Conservation (phyloP, 148 eudicot genomes). For the Silene conica region DNA sequence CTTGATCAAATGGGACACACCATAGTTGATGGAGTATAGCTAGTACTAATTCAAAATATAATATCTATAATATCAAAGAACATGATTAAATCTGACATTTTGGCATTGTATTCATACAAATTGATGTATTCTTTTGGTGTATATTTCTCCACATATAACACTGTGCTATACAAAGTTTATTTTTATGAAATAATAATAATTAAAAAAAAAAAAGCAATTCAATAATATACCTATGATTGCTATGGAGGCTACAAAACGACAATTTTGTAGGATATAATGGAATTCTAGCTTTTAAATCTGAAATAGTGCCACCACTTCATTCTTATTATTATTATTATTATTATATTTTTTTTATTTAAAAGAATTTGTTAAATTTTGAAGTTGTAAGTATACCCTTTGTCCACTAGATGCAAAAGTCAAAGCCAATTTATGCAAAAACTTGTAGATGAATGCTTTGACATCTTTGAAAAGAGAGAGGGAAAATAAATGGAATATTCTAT, state of each 20-base stretch:
- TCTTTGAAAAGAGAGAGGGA: background rate
- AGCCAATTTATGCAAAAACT: constrained; percentile 25
- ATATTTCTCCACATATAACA: constrained; percentile 17
- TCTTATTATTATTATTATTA: background rate
- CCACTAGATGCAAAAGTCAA: background rate
- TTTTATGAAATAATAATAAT: background rate
- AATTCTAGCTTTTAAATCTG: background rate
- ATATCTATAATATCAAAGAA: background rate
- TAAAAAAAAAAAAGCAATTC: background rate
- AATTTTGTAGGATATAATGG: background rate
- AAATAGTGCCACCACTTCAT: background rate
- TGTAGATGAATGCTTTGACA: constrained; percentile 16
- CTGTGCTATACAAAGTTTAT: background rate
- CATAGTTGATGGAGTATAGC: too few species aligned
- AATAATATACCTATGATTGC: constrained; percentile 26
- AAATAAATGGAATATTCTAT: too few species aligned
- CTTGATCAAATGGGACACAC: too few species aligned
- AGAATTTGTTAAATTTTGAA: background rate
- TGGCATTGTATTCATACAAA: background rate
- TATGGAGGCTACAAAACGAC: constrained; percentile 15
- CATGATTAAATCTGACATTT: constrained; percentile 10
- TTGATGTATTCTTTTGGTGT: constrained; percentile 17
- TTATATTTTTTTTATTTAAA: too few species aligned
- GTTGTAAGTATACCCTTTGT: background rate
- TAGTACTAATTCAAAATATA: too few species aligned